Conservation (phyloP, 2,329 filamentous ascomycete genomes). For the Ophiostoma populinum region DNA sequence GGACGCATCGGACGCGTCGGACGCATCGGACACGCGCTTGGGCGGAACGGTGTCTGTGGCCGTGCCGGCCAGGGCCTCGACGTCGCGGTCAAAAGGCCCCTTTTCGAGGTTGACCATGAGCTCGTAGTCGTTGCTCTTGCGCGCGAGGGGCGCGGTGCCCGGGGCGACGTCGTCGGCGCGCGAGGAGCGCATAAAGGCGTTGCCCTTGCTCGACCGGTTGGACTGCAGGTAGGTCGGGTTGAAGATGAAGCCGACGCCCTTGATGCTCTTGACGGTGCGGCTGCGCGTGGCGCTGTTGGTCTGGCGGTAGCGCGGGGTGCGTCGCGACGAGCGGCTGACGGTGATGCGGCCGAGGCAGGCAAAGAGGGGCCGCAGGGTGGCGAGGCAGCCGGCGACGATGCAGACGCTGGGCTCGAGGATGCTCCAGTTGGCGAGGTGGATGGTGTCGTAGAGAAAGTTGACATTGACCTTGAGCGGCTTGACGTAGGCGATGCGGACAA, state of each 20-base stretch:
- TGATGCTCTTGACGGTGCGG: constrained; percentile 1
- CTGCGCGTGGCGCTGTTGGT: constrained; percentile 1
- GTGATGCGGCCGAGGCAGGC: constrained; percentile 2
- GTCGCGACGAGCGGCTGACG: not conserved
- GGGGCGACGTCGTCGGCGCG: not conserved
- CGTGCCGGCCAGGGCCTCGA: too few relatives aligned
- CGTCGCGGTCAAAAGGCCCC: not conserved
- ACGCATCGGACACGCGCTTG: not conserved
- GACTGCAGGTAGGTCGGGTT: not conserved
- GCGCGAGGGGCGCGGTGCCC: too few relatives aligned
- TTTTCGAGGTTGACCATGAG: constrained; percentile 5
- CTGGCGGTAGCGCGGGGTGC: constrained; percentile 1
- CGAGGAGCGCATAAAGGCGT: not conserved
- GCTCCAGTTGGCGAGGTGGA: constrained; percentile 19
- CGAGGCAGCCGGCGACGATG: constrained; percentile 19
- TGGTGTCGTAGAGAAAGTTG: constrained; percentile 17
- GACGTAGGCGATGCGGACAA: constrained; percentile 21
- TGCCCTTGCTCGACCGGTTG: not conserved
- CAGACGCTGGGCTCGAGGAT: constrained; percentile 21
- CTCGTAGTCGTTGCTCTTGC: constrained; percentile 6
- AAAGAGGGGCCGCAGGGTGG: constrained; percentile 15
- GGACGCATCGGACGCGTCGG: not conserved
- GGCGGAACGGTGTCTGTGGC: not conserved
- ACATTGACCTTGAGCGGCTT: constrained; percentile 14
- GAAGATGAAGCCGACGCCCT: not conserved